A percentile compares a stretch with the other conserved stretches of the same genome.
These are phyloP conservation scores for Exophiala calicioides DNA, from an alignment of 2,329 filamentous ascomycete genomes.

Conservation along the genomic window DNA sequence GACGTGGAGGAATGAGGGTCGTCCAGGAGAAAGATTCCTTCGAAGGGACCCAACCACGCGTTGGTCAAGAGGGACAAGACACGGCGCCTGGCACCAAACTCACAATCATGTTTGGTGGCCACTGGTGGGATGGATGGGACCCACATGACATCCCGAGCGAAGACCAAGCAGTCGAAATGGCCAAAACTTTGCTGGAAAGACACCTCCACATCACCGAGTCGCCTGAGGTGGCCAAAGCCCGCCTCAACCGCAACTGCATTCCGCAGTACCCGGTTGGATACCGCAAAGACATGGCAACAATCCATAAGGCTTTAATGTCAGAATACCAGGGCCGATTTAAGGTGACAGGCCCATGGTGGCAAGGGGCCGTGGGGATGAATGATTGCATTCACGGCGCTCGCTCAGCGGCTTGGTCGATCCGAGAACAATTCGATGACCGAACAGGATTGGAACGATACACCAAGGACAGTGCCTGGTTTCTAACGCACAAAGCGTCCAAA, in stretches of 20 bases:
- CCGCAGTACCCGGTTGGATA: slow-evolving; percentile 89
- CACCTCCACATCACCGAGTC: slow-evolving; percentile 71
- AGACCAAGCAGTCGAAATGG: slow-evolving; percentile 68
- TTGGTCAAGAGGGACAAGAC: slow-evolving; percentile 50
- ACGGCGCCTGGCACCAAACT: slow-evolving; percentile 71
- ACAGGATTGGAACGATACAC: slow-evolving; percentile 26
- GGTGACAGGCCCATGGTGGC: slow-evolving; percentile 59
- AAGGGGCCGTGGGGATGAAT: slow-evolving; percentile 52
- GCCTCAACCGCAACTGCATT: slow-evolving; percentile 71
- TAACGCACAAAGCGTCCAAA: slow-evolving; percentile 4
- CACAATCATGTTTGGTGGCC: slow-evolving; percentile 92
- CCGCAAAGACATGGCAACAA: slow-evolving; percentile 58
- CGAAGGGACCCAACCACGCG: no score
- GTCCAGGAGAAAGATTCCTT: background rate
- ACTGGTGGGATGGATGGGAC: slow-evolving; percentile 75
- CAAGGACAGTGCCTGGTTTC: slow-evolving; percentile 18
- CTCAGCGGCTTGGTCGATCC: slow-evolving; percentile 45
- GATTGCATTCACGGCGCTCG: slow-evolving; percentile 60
- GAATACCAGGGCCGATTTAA: slow-evolving; percentile 65
- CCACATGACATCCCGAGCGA: slow-evolving; percentile 60
- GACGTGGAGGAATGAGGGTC: slow-evolving; percentile 8
- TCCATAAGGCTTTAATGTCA: slow-evolving; percentile 55
- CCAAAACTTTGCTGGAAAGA: slow-evolving; percentile 66
- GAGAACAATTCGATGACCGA: slow-evolving; percentile 26
- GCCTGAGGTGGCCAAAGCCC: slow-evolving; percentile 62